Base-by-base conservation (phyloP, 2,329 filamentous ascomycete genomes). In the Talaromyces pinophilus region DNA sequence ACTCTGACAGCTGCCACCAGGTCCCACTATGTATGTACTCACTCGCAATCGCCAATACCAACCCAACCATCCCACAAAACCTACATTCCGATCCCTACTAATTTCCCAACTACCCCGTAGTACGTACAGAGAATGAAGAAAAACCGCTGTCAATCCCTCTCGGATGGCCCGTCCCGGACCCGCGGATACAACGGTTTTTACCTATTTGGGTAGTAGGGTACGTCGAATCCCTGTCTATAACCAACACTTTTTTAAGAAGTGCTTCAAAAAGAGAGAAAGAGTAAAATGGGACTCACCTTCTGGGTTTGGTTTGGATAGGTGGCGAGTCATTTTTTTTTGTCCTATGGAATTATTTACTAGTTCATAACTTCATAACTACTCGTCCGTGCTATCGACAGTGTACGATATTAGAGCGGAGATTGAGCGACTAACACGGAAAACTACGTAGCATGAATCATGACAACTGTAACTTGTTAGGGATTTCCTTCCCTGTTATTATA, bases 161-260 rank as follows among this genome's bases (percentile, higher is more conserved):
- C 54, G 54, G 54, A 38, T 57, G 30, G 10, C 10, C 6, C 17
- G 11, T 22, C n/a, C 54, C 33, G 54, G n/a, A 6, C 54, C 54
- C 54, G 54, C 54, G 33, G n/a, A 57, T 7, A 22, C 30, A 57
- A 57, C 54, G 54, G 33, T 19, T 57, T 57, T 57, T 38, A 10
- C 54, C 54, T 17, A 8, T 38, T 57, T 22, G 8, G 33, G 54
- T 19, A 55, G 50, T 55, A 55, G 8, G 28, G 33, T 35, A 8
- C 10, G 17, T n/a, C 15, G n/a, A 8, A 57, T 38, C 54, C 54
- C 54, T 57, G 54, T 19, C 33, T 15, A 55, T 57, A 57, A n/a
- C 22, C 19, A 28, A 28, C 48, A 6, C 3, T 6, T n/a, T n/a
- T 8, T 2, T 52, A 52, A 28, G 48, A 52, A 17, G 13, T n/a